phyloP scores from a whole-genome alignment of 176 grass and related monocot species.

The Zizania latifolia region DNA sequence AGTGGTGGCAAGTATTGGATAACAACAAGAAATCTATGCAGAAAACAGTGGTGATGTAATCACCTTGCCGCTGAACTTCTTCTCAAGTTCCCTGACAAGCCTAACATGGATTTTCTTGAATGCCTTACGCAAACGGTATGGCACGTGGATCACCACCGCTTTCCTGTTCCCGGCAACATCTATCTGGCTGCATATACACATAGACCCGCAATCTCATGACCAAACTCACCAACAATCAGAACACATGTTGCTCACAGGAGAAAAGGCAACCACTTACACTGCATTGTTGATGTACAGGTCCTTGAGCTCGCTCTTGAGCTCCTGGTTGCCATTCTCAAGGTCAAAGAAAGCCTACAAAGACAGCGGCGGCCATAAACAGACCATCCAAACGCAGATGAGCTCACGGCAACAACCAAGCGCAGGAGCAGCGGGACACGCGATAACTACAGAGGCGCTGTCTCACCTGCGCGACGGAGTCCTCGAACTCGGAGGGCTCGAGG shows the following conservation, averaged over 20 bases:
- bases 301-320: conserved; percentile 91
- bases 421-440: neutral
- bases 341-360: conserved; percentile 77
- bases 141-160: conserved; percentile 83
- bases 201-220: neutral
- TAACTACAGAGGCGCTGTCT: neutral
- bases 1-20: too few relatives aligned
- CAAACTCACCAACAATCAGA: neutral
- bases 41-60: neutral
- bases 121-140: conserved; percentile 75
- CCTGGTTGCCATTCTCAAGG: conserved; percentile 81
- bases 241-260: neutral
- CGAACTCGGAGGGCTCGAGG: conserved; percentile 79
- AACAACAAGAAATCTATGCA: neutral
- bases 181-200: conserved; percentile 46
- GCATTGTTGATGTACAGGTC: conserved; percentile 89
- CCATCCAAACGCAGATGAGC: neutral
- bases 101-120: conserved; percentile 92
- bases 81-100: conserved; percentile 89
- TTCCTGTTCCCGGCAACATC: conserved; percentile 78
- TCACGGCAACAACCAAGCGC: neutral
- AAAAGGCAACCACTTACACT: conserved; percentile 26
- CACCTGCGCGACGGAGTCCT: conserved; percentile 93
- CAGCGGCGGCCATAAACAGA: neutral
- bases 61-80: conserved; percentile 98